Percentiles rank a stretch among this genome's conserved stretches.
Conservation (phyloP, 2,329 filamentous ascomycete species). For the Atkinsonella hypoxylon region DNA sequence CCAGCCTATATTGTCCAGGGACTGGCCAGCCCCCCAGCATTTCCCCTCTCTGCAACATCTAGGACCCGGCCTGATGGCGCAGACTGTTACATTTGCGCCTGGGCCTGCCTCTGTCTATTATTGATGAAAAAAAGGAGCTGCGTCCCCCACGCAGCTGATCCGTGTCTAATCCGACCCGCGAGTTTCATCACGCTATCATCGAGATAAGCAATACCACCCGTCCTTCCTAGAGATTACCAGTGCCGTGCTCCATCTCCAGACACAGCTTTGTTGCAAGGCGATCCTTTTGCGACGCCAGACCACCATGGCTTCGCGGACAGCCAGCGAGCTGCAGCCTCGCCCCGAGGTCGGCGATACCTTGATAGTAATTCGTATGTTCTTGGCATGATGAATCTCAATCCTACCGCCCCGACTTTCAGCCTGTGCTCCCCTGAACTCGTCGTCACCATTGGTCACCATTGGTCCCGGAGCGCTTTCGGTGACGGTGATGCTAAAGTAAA, state of each 20-base stretch:
- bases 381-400: conserved; percentile 13
- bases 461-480: background rate
- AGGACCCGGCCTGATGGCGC: conserved; percentile 7
- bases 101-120: conserved; percentile 7
- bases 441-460: background rate
- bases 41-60: background rate
- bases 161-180: background rate
- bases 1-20: background rate
- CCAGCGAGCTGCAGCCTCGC: conserved; percentile 26
- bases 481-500: background rate
- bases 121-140: conserved; percentile 1
- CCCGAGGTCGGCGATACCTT: conserved; percentile 56
- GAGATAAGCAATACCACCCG: background rate
- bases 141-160: background rate
- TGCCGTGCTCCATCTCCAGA: background rate
- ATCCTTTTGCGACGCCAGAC: background rate
- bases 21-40: background rate
- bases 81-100: conserved; percentile 2
- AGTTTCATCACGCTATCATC: background rate
- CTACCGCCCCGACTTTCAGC: conserved; percentile 3
- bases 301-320: conserved; percentile 31
- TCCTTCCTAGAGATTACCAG: background rate
- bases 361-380: conserved; percentile 56
- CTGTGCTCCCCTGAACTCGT: background rate
- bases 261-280: background rate